Evolutionary conservation across 169 alveolate species (phyloP).

Genomic region (Perkinsus olseni): DNA sequence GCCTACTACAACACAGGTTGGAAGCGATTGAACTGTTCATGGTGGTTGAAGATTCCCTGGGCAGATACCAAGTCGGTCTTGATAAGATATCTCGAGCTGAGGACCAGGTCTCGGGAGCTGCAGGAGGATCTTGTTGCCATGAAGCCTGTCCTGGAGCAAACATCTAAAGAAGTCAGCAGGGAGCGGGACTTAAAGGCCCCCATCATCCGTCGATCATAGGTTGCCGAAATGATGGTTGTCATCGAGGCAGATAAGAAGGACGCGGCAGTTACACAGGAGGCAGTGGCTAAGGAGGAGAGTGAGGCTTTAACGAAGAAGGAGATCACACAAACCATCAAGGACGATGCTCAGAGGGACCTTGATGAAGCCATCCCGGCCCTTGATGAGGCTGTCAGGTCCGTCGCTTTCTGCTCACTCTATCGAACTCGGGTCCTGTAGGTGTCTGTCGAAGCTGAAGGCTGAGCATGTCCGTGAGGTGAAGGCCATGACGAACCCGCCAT

Average conservation of each 20-base stretch:
- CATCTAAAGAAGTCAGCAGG: constrained; percentile 46
- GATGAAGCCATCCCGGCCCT: constrained; percentile 49
- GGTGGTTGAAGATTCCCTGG: background rate
- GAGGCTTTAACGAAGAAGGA: constrained; percentile 45
- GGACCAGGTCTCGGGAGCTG: constrained; percentile 42
- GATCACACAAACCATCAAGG: constrained; percentile 34
- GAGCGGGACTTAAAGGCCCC: background rate
- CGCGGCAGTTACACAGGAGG: constrained; percentile 53
- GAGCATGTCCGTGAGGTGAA: constrained; percentile 38
- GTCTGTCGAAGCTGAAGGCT: constrained; percentile 32
- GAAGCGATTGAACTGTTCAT: background rate
- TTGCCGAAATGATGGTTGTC: constrained; percentile 58
- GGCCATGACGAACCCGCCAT: constrained; percentile 52
- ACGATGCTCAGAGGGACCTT: constrained; percentile 41
- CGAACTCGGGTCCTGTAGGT: background rate
- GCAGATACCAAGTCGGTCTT: constrained; percentile 69
- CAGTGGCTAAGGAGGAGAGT: constrained; percentile 55
- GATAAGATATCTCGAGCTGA: constrained; percentile 75
- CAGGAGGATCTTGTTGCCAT: constrained; percentile 39
- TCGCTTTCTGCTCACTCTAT: background rate
- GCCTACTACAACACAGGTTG: constrained; percentile 28
- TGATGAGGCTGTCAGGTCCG: constrained; percentile 54
- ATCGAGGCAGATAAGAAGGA: constrained; percentile 38
- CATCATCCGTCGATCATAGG: background rate
- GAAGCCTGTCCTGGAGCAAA: constrained; percentile 57